phyloP scores from a whole-genome alignment of 2,329 filamentous ascomycete species.

The Cladobotryum protrusum region DNA sequence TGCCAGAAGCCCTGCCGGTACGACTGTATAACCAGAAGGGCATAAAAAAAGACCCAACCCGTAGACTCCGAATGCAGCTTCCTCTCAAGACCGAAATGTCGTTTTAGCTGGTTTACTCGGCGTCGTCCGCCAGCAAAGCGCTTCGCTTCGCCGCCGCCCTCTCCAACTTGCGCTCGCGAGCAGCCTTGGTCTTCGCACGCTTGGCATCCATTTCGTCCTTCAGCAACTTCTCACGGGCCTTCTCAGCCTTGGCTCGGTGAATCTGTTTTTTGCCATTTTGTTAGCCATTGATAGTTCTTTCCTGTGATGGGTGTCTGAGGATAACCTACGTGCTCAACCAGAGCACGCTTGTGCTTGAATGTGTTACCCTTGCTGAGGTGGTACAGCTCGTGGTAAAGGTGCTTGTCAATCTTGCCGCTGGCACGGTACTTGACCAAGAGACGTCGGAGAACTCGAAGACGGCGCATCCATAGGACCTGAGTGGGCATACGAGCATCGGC shows the following conservation, averaged over 20 bases:
- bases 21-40: constrained; percentile 43
- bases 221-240: constrained; percentile 87
- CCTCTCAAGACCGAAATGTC: constrained; percentile 44
- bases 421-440: constrained; percentile 99
- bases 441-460: constrained; percentile 97
- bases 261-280: constrained; percentile 54
- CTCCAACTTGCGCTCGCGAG: constrained; percentile 96
- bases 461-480: constrained; percentile 99
- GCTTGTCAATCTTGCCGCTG: constrained; percentile 99
- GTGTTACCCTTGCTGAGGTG: constrained; percentile 99
- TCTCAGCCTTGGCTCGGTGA: constrained; percentile 99
- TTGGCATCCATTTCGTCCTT: constrained; percentile 99
- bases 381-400: constrained; percentile 99
- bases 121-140: constrained; percentile 69
- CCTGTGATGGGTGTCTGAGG: constrained; percentile 13
- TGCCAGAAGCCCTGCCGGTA: constrained; percentile 47
- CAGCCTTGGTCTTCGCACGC: constrained; percentile 99
- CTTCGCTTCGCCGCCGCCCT: constrained; percentile 86
- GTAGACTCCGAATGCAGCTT: constrained; percentile 56
- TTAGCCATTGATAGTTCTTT: neutral
- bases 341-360: constrained; percentile 99
- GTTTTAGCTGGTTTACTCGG: constrained; percentile 47
- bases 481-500: constrained; percentile 98
- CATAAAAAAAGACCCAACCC: constrained; percentile 48
- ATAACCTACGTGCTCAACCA: constrained; percentile 96